Evolutionary conservation across 2,329 filamentous ascomycete species (phyloP), one percentile per base, ranked within the genome.

Genomic region (Plectosphaerella cucumerina): DNA sequence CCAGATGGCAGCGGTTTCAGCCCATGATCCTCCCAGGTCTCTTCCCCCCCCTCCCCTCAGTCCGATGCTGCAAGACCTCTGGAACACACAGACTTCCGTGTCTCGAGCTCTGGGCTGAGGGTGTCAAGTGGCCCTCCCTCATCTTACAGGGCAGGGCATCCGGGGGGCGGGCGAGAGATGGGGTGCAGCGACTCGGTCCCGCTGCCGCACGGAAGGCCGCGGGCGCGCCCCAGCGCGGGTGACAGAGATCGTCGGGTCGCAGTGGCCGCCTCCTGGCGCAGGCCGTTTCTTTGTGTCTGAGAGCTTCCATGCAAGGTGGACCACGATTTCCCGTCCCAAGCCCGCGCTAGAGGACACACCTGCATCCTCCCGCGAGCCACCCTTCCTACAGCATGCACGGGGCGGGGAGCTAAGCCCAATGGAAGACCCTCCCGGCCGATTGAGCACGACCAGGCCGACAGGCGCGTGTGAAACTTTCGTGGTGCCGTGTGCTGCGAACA

Each of bases 71-170:
- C 26, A 31, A 31, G 26, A 11, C n/a, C 26, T 31, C 26, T 31
- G 26, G 26, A 31, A 18, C 39, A 42, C 39, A 42, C 39, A 42
- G 39, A 42, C 39, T 12, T 42, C 35, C 12, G 17, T n/a, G 39
- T 18, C 39, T 18, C 9, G 18, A 44, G 43, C 18, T 18, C 53
- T 51, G 49, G 52, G 50, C 50, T 56, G 52, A 21, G 20, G 21
- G 22, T 45, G 17, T 15, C 35, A 37, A 18, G 35, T 37, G 15
- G 35, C 14, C 35, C 31, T 8, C 35, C 35, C n/a, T 17, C 39
- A 42, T 42, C 39, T 17, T 42, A 17, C 39, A 42, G 39, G n/a
- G 20, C 12, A 42, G 17, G 39, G 39, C 39, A 10, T 17, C 39
- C n/a, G 18, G 17, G 11, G 39, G 39, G 26, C 26, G 26, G 26